Base-by-base conservation (phyloP, 495 filamentous ascomycete species). In the Penicillium dipodomyicola region DNA sequence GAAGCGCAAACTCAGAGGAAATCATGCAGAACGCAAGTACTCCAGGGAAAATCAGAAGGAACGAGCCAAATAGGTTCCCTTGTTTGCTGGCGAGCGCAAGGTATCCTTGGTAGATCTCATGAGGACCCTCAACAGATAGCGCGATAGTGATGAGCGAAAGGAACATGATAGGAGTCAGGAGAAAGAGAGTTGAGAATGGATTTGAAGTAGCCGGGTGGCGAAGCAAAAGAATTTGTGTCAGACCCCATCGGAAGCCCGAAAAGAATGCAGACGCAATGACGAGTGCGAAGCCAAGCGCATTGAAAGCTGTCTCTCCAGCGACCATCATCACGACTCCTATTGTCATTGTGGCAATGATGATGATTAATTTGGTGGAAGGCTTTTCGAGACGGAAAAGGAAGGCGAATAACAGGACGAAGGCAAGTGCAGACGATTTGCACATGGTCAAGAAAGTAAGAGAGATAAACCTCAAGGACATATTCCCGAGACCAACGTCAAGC, bases 321-420 rank as follows among this genome's bases (percentile, higher is more conserved):
- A 99, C 95, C 95, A 99, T 99, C 92, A 97, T 96, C 60, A 97
- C 81, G 23, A 99, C 95, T 52, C 95, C 95, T 3, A 85, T 64
- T 1, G 92, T 99, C 95, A 99, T 97, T 58, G 89, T 87, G 47
- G 83, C 80, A 58, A 99, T 97, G 60, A 99, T 91, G 35, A 82
- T 72, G 22, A 96, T 87, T 20, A 99, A 81, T 60, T 86, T 87
- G 76, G 89, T 84, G 0, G 92, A 96, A 0, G 90, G 90, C 6
- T 82, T 80, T 72, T 99, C 95, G 29, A 99, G 86, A 35, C 87
- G 87, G 79, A 99, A 97, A 48, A 95, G 64, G 69, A 99, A 96
- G 56, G 95, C 95, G 72, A 99, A 99, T 53, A 96, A 63, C 8
- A 99, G 86, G 45, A 99, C 94, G 65, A 99, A 97, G 37, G 88